phyloP scores from a whole-genome alignment of 1,284 basidiomycete species.

The Gomphus bonarii region DNA sequence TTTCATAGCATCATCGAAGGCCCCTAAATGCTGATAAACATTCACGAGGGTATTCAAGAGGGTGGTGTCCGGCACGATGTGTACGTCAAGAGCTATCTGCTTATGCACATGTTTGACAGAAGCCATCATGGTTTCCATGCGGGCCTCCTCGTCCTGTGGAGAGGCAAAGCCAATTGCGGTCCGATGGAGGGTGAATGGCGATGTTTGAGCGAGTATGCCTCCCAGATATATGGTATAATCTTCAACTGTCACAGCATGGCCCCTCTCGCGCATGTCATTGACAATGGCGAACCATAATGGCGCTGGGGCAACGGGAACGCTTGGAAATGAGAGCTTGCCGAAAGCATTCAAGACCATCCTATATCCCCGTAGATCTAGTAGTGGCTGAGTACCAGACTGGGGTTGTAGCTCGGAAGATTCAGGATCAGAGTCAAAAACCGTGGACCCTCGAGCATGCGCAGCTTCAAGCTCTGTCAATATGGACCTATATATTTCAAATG shows the following conservation, averaged over 20 bases:
- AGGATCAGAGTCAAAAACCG: slow-evolving; percentile 1
- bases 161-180: slow-evolving; percentile 5
- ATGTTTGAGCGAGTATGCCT: neutral
- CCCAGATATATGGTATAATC: slow-evolving; percentile 70
- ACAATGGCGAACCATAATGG: slow-evolving; percentile 71
- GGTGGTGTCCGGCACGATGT: slow-evolving; percentile 60
- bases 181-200: slow-evolving; percentile 1
- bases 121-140: neutral
- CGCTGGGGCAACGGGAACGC: slow-evolving; percentile 36
- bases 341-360: slow-evolving; percentile 52
- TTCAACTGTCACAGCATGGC: slow-evolving; percentile 43
- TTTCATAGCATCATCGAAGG: slow-evolving; percentile 58
- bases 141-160: slow-evolving; percentile 1
- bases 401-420: neutral
- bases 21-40: slow-evolving; percentile 72
- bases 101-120: slow-evolving; percentile 66
- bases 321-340: slow-evolving; percentile 38
- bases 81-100: slow-evolving; percentile 67
- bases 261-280: slow-evolving; percentile 69
- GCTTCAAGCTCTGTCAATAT: slow-evolving; percentile 15
- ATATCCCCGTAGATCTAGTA: slow-evolving; percentile 49
- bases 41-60: slow-evolving; percentile 89
- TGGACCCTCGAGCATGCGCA: slow-evolving; percentile 12
- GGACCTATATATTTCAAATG: slow-evolving; percentile 49
- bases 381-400: neutral